Conservation (phyloP, 495 filamentous ascomycete species). For the Penicillium angulare region DNA sequence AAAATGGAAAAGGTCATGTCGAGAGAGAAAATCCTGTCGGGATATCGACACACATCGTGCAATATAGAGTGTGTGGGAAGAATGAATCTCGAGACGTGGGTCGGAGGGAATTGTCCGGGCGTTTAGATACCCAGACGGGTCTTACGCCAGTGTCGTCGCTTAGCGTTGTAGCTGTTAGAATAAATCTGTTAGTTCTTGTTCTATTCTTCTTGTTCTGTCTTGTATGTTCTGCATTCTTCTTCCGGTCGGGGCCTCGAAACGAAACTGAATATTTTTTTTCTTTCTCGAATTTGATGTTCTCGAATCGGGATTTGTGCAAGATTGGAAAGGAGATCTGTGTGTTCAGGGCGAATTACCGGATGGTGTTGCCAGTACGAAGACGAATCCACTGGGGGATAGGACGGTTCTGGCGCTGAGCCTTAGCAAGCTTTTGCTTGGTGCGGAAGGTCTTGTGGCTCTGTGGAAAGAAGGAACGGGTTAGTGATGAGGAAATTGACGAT, state of each 20-base stretch:
- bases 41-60: conserved; percentile 21
- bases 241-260: not conserved
- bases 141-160: conserved; percentile 99
- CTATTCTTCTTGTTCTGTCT: not conserved
- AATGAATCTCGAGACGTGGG: conserved; percentile 11
- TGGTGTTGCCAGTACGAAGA: conserved; percentile 96
- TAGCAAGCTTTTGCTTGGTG: conserved; percentile 99
- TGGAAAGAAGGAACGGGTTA: conserved; percentile 22
- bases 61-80: conserved; percentile 15
- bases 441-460: conserved; percentile 99
- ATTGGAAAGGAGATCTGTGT: not conserved
- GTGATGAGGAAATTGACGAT: not conserved
- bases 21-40: conserved; percentile 21
- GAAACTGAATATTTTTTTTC: not conserved
- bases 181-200: conserved; percentile 17
- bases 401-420: conserved; percentile 99
- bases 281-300: not conserved
- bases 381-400: conserved; percentile 99
- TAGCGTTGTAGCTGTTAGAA: conserved; percentile 89
- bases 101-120: conserved; percentile 15
- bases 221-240: conserved; percentile 1
- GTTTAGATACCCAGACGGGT: conserved; percentile 95
- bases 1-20: conserved; percentile 11
- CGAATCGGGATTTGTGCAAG: not conserved
- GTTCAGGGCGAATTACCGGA: conserved; percentile 65